These are phyloP conservation scores for Saturnispora quitensis DNA, from an alignment of 805 yeast species.

Conservation along the genomic window DNA sequence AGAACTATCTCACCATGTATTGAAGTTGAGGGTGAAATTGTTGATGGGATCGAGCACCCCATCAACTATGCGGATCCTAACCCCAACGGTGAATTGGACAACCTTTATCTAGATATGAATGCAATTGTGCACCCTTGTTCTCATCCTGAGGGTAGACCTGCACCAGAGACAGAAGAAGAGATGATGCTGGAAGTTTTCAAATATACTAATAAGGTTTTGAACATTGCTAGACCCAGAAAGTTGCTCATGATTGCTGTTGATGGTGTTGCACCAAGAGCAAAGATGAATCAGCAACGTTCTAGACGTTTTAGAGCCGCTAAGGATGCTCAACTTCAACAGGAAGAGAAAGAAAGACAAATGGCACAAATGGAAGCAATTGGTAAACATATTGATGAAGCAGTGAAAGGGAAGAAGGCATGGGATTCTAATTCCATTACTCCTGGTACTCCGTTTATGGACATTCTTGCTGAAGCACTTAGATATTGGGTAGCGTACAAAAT, in stretches of 20 bases:
- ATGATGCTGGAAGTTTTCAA: slow-evolving; percentile 91
- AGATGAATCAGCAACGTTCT: slow-evolving; percentile 94
- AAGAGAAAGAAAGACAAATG: slow-evolving; percentile 54
- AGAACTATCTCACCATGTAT: slow-evolving; percentile 86
- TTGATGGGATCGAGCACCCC: slow-evolving; percentile 58
- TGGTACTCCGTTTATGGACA: slow-evolving; percentile 97
- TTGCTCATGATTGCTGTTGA: slow-evolving; percentile 92
- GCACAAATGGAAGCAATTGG: slow-evolving; percentile 56
- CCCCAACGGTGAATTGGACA: slow-evolving; percentile 94
- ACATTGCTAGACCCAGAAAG: slow-evolving; percentile 93
- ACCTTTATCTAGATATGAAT: slow-evolving; percentile 92
- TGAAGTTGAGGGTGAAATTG: slow-evolving; percentile 54
- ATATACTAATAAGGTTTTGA: slow-evolving; percentile 84
- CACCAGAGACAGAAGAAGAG: slow-evolving; percentile 95
- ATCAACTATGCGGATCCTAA: slow-evolving; percentile 65
- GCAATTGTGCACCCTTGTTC: slow-evolving; percentile 99
- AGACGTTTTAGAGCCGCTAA: slow-evolving; percentile 88
- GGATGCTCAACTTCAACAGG: slow-evolving; percentile 76
- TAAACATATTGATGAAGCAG: slow-evolving; percentile 64
- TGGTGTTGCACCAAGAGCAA: slow-evolving; percentile 98
- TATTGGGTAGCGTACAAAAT: slow-evolving; percentile 92
- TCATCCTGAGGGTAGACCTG: slow-evolving; percentile 93
- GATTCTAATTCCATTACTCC: slow-evolving; percentile 97
- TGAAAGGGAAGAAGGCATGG: slow-evolving; percentile 73
- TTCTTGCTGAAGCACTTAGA: slow-evolving; percentile 68